A percentile compares a stretch with the other conserved stretches of the same genome.
These are phyloP conservation scores for Syzygium malaccense DNA, from an alignment of 441 rosid genomes.

Conservation along the genomic window DNA sequence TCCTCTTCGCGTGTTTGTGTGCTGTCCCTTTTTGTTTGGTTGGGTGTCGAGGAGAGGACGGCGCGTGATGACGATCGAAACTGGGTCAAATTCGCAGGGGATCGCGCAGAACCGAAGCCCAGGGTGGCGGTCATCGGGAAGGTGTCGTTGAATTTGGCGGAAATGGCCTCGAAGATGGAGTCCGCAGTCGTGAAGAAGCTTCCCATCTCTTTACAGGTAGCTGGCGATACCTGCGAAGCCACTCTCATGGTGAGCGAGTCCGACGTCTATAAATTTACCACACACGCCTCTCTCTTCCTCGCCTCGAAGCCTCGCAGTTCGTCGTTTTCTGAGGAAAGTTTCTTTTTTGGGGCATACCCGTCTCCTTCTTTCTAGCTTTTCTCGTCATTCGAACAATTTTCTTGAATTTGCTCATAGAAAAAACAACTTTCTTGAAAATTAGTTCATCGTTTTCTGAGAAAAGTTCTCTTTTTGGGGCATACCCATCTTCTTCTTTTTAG, in stretches of 20 bases:
- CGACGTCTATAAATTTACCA: background rate
- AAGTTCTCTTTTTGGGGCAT: background rate
- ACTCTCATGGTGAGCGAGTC: conserved; percentile 21
- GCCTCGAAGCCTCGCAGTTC: background rate
- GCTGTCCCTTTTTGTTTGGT: background rate
- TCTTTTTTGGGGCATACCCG: background rate
- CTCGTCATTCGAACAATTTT: background rate
- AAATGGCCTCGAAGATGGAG: conserved; percentile 16
- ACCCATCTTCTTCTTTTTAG: background rate
- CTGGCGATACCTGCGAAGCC: conserved; percentile 15
- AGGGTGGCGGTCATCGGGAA: conserved; percentile 18
- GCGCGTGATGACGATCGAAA: background rate
- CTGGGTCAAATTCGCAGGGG: conserved; percentile 7
- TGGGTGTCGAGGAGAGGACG: background rate
- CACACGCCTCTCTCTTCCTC: background rate
- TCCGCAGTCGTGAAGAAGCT: conserved; percentile 17
- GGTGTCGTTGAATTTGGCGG: conserved; percentile 23
- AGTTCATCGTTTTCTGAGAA: background rate
- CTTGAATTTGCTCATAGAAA: too few species aligned
- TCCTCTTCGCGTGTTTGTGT: too few species aligned
- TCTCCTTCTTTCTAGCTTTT: background rate
- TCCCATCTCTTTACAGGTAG: conserved; percentile 20
- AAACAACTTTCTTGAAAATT: too few species aligned
- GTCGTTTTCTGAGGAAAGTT: background rate
- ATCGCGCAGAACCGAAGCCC: conserved; percentile 1